phyloP scores from a whole-genome alignment of 805 yeast genomes.

The Tetrapisispora taiwanensis region DNA sequence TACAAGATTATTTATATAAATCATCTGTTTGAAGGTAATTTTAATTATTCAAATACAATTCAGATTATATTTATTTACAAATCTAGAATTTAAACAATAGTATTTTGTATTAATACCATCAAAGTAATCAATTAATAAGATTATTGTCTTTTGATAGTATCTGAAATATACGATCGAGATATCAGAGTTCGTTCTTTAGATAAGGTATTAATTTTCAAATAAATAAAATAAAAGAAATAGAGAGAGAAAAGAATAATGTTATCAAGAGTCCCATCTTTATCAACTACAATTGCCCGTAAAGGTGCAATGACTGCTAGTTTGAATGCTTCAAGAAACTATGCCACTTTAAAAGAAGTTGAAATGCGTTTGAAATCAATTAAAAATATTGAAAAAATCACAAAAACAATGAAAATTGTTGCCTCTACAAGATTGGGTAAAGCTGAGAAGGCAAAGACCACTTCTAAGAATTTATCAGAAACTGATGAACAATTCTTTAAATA shows the following conservation, averaged over 20 bases:
- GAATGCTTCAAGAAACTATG: conserved; percentile 62
- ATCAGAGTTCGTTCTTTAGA: too few relatives aligned
- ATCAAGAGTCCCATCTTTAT: conserved; percentile 2
- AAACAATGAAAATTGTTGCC: conserved; percentile 99
- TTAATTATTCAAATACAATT: too few relatives aligned
- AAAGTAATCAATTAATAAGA: too few relatives aligned
- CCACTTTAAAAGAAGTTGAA: conserved; percentile 97
- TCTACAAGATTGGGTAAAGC: conserved; percentile 94
- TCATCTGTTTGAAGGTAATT: too few relatives aligned
- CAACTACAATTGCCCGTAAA: neutral
- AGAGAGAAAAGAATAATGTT: neutral
- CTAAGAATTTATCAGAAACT: conserved; percentile 74
- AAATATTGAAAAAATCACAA: conserved; percentile 98
- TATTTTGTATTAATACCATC: too few relatives aligned
- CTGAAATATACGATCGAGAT: too few relatives aligned
- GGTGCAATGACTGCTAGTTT: neutral
- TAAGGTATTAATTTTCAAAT: too few relatives aligned
- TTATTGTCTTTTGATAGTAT: too few relatives aligned
- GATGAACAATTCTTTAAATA: conserved; percentile 70
- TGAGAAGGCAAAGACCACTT: conserved; percentile 83
- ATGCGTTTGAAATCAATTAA: conserved; percentile 95
- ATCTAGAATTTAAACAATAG: too few relatives aligned
- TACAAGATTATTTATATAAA: too few relatives aligned
- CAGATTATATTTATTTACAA: too few relatives aligned
- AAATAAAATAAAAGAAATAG: too few relatives aligned